Base-by-base conservation (phyloP, 208 protist species). In the Wallacemonas sp. region DNA sequence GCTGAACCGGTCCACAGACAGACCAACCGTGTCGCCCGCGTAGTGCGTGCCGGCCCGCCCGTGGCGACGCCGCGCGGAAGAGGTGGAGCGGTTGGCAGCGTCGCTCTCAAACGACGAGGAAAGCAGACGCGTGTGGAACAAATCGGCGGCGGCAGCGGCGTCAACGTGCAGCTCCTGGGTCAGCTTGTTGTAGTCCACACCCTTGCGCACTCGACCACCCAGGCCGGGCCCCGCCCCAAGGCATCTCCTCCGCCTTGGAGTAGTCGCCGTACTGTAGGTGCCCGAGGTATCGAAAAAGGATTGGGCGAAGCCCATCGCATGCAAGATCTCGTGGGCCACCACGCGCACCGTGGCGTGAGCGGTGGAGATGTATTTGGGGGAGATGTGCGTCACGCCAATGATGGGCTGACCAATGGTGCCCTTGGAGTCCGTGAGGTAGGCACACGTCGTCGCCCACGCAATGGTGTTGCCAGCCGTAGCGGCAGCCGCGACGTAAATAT, bases 101-200 rank as follows among this genome's bases (percentile, higher is more conserved):
- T 20, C 11, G 44, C 20, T 39, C 36, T 12, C 36, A 32, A 70
- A 76, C 42, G 41, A 65, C 0, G 59, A 59, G 0, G 54, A 42
- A 45, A 38, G 66, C 16, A 74, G 22, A 22, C 49, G 44, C 14
- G 83, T 70, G 33, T 83, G 85, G 42, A 92, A 86, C 26, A 87
- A 46, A n/a, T 68, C 82, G 20, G 72, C 76, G 10, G 67, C 77
- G 23, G 78, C 80, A n/a, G 74, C 84, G 23, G 72, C 80, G 16
- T 82, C 72, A 1, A 67, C 73, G 11, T 73, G 57, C 57, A 93
- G 64, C 44, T 89, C 68, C 2, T 57, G 74, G 2, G 82, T 87
- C 0, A 95, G 65, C 45, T 77, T 82, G 49, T 71, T 76, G 74
- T 91, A 91, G 72, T 92, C 90, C 10, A 91, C 78, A 20, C 41